Evolutionary conservation across 176 grass and related monocot genomes (phyloP).

Genomic region (Elaeis guineensis): DNA sequence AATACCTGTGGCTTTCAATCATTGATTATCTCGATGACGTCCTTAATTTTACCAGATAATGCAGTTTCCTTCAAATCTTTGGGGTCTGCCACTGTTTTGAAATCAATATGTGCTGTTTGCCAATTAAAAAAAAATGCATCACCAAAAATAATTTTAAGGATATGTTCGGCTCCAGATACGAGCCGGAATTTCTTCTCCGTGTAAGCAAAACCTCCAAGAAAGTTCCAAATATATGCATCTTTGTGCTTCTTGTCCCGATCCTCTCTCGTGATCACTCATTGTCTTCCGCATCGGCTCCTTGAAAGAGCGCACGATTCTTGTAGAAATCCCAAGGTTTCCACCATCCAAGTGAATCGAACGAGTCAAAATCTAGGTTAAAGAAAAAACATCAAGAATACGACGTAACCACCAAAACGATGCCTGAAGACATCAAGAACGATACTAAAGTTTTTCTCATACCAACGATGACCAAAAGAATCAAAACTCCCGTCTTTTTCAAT

Average conservation of each 20-base stretch:
- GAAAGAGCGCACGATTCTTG: too few species aligned
- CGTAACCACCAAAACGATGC: too few species aligned
- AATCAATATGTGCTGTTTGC: conserved; percentile 74
- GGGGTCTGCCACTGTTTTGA: conserved; percentile 68
- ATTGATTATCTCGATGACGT: conserved; percentile 94
- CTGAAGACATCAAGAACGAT: too few species aligned
- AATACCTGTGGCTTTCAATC: conserved; percentile 86
- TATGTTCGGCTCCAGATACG: conserved; percentile 89
- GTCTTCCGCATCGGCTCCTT: conserved; percentile 65
- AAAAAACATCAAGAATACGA: too few species aligned
- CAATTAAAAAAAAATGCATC: conserved; percentile 12
- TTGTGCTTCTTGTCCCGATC: conserved; percentile 92
- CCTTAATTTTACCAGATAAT: conserved; percentile 92
- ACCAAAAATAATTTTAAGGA: background rate
- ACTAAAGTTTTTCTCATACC: too few species aligned
- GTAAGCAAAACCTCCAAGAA: conserved; percentile 78
- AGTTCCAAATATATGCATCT: conserved; percentile 86
- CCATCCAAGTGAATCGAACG: too few species aligned
- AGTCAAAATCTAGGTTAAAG: too few species aligned
- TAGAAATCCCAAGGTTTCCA: too few species aligned
- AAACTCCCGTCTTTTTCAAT: too few species aligned
- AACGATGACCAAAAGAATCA: too few species aligned
- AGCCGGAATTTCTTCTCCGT: conserved; percentile 82
- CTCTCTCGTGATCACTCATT: conserved; percentile 61
- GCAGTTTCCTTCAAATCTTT: conserved; percentile 80